These are phyloP conservation scores for Lagenaria siceraria DNA, from an alignment of 306 rosid genomes.

Conservation along the genomic window DNA sequence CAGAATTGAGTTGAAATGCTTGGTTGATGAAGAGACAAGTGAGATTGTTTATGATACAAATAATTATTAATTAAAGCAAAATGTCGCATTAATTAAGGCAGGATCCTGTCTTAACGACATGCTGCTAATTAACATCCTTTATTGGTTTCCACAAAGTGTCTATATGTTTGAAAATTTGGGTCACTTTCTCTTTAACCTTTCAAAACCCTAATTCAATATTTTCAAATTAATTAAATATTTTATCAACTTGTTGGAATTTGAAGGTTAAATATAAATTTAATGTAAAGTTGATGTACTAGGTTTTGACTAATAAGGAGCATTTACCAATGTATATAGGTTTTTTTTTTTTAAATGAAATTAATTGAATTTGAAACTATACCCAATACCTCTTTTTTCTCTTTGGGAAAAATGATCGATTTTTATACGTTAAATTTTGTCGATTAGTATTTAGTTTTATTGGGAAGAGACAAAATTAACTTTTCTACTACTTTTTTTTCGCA, in stretches of 20 bases:
- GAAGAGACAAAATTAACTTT: not conserved
- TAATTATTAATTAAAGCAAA: not conserved
- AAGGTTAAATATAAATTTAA: not conserved
- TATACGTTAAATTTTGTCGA: not conserved
- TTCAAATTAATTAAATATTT: not conserved
- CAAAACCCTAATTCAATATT: not conserved
- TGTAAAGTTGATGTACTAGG: not conserved
- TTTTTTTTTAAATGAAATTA: not conserved
- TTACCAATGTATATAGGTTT: not conserved
- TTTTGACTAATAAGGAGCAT: not conserved
- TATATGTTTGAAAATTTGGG: not conserved
- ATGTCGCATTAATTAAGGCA: slow-evolving; percentile 9
- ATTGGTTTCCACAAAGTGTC: not conserved
- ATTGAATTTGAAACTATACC: not conserved
- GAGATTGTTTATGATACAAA: not conserved
- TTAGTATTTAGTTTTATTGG: not conserved
- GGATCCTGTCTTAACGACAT: slow-evolving; percentile 4
- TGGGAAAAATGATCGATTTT: not conserved
- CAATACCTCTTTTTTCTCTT: not conserved
- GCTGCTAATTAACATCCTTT: slow-evolving; percentile 4
- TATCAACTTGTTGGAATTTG: not conserved
- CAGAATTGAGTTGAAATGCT: not conserved
- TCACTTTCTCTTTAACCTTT: not conserved
- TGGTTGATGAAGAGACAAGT: not conserved
- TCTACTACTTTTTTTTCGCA: not conserved